phyloP scores from a whole-genome alignment of 768 basidiomycete species.

The Termitomyces sp. region DNA sequence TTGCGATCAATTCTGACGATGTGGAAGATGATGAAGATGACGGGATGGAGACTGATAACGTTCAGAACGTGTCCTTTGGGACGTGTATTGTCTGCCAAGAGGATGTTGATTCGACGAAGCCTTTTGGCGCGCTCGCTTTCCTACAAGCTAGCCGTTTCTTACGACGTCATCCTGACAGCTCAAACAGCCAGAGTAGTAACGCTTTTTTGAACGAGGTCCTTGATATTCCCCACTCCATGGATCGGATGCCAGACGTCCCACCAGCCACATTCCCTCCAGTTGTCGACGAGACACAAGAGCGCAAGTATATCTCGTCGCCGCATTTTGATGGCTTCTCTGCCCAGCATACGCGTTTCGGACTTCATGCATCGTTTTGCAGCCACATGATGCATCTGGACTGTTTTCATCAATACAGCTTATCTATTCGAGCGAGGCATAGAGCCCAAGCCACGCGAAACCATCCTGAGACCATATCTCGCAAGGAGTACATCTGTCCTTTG shows the following conservation, averaged over 20 bases:
- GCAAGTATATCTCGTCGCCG: slow-evolving; percentile 31
- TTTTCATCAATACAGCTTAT: slow-evolving; percentile 84
- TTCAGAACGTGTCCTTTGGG: slow-evolving; percentile 59
- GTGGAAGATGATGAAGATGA: slow-evolving; percentile 69
- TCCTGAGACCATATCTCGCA: slow-evolving; percentile 89
- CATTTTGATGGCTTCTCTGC: slow-evolving; percentile 74
- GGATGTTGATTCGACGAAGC: slow-evolving; percentile 62
- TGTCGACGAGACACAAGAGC: slow-evolving; percentile 42
- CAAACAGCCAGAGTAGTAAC: slow-evolving; percentile 41
- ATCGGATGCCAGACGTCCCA: slow-evolving; percentile 34
- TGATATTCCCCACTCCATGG: slow-evolving; percentile 56
- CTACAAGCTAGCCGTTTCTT: slow-evolving; percentile 86
- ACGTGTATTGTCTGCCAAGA: slow-evolving; percentile 99
- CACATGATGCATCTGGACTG: slow-evolving; percentile 98
- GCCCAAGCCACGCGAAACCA: slow-evolving; percentile 89
- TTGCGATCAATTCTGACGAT: slow-evolving; percentile 75
- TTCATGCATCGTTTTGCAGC: slow-evolving; percentile 84
- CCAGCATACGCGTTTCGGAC: slow-evolving; percentile 73
- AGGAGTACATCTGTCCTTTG: slow-evolving; percentile 93
- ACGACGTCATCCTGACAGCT: slow-evolving; percentile 68
- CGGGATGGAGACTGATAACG: slow-evolving; percentile 44
- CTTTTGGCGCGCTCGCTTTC: slow-evolving; percentile 84
- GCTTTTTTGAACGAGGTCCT: slow-evolving; percentile 71
- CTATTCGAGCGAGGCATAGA: slow-evolving; percentile 82
- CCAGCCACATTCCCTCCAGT: slow-evolving; percentile 42